phyloP scores from a whole-genome alignment of 352 stramenopile species.

The Thalassiosira hispida region DNA sequence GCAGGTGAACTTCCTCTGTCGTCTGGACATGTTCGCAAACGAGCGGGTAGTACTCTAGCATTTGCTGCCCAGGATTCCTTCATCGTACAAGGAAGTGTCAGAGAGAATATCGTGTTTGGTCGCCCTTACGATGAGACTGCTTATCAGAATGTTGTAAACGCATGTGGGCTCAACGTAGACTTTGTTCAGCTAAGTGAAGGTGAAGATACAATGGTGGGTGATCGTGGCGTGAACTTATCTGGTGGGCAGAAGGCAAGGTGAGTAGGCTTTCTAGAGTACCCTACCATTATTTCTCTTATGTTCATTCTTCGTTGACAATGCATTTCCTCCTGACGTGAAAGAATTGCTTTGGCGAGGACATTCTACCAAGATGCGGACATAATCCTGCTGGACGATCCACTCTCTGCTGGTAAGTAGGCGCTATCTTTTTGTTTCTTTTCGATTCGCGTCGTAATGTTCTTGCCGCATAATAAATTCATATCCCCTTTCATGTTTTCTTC shows the following conservation, averaged over 20 bases:
- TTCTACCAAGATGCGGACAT: conserved; percentile 72
- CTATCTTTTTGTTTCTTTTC: conserved; percentile 85
- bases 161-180: conserved; percentile 71
- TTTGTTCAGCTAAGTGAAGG: conserved; percentile 59
- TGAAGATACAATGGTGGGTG: conserved; percentile 72
- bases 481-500: too few species aligned
- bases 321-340: too few species aligned
- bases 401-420: conserved; percentile 79
- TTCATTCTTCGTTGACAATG: too few species aligned
- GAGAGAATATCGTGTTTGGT: conserved; percentile 75
- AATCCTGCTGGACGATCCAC: conserved; percentile 75
- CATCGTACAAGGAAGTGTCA: conserved; percentile 76
- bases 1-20: conserved; percentile 87
- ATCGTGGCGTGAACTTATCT: conserved; percentile 75
- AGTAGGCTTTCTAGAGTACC: too few species aligned
- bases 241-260: too few species aligned
- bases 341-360: conserved; percentile 62
- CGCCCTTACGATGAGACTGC: conserved; percentile 43
- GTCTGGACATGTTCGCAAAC: conserved; percentile 23
- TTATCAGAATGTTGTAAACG: conserved; percentile 77
- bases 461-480: too few species aligned
- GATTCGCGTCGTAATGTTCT: too few species aligned
- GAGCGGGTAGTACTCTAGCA: conserved; percentile 39
- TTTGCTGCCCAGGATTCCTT: conserved; percentile 76
- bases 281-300: too few species aligned